Evolutionary conservation across 2,329 filamentous ascomycete genomes (phyloP), one percentile per base, ranked within the genome.

Genomic region (Fusarium sp.): DNA sequence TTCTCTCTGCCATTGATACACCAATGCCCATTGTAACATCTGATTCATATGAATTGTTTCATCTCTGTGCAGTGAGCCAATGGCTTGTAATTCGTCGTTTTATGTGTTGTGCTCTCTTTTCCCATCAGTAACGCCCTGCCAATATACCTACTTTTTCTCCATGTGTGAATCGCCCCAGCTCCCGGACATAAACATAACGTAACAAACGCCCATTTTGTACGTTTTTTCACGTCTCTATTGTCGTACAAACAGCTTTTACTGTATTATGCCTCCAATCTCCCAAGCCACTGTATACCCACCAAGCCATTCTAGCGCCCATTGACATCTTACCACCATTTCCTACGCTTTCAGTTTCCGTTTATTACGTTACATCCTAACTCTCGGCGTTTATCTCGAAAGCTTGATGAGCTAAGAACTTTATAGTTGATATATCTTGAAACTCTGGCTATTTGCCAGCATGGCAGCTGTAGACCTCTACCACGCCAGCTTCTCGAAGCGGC

Each of bases 401-500:
- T 59, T 42, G 27, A 48, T 41, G 27, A 55, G 54, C 67, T 71
- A 71, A 71, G n/a, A 67, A 48, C 29, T n/a, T 48, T 55, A 41
- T 27, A 71, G 69, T 25, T 10, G 19, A 38, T 29, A 27, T 9
- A 54, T 3, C 19, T 38, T 54, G 12, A 2, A 70, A n/a, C 4
- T 41, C 51, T 54, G 66, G 67, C 52, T 57, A 4, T 38, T 54
- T 21, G 55, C 62, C 41, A 58, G 38, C 14, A 70, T 70, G 68
- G 61, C 62, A 46, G 62, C 67, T 45, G 52, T 71, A 59, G 67
- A 60, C 6, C 48, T 73, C 8, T 73, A 70, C 16, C 63, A 72
- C 31, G n/a, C 44, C 33, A 54, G 70, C 58, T 67, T 56, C 54
- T 73, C 66, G 25, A 56, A 66, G 38, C 70, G 71, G 15, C 55